Conservation (phyloP, 2,329 filamentous ascomycete genomes). For the Tothia fuscella region DNA sequence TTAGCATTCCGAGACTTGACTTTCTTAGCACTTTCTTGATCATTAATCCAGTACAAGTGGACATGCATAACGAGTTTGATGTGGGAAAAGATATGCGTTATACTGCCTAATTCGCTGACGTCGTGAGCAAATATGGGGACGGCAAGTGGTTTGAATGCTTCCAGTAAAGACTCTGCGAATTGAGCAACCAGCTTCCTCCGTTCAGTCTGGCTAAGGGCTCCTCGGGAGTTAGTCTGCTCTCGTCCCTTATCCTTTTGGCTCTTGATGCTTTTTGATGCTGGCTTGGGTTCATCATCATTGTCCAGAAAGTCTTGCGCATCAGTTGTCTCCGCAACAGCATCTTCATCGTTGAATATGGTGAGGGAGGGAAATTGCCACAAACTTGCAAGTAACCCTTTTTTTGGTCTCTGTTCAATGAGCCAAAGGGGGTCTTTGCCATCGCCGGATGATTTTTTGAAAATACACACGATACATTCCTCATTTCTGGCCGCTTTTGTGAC, state of each 20-base stretch:
- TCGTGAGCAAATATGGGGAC: slow-evolving; percentile 11
- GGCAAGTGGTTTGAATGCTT: not conserved
- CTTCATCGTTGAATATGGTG: slow-evolving; percentile 14
- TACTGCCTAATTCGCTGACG: slow-evolving; percentile 17
- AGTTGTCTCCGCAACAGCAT: slow-evolving; percentile 16
- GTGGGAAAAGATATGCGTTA: slow-evolving; percentile 25
- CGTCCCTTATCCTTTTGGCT: not conserved
- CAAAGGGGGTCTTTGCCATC: slow-evolving; percentile 14
- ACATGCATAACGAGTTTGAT: slow-evolving; percentile 25
- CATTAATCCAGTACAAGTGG: slow-evolving; percentile 16
- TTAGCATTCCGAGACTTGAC: not conserved
- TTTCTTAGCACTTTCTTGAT: slow-evolving; percentile 11
- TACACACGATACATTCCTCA: slow-evolving; percentile 22
- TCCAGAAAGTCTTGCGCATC: slow-evolving; percentile 14
- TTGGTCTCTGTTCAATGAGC: slow-evolving; percentile 25
- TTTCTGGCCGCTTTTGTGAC: slow-evolving; percentile 24
- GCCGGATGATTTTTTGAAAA: slow-evolving; percentile 16
- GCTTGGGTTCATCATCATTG: not conserved
- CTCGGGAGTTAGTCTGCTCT: not conserved
- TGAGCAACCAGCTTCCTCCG: not conserved
- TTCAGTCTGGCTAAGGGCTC: not conserved
- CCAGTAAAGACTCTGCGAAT: slow-evolving; percentile 1
- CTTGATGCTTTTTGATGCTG: too few species aligned
- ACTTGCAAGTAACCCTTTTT: slow-evolving; percentile 17
- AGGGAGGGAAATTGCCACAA: slow-evolving; percentile 23